Conservation (phyloP, 768 basidiomycete species). For the Suillus variegatus region DNA sequence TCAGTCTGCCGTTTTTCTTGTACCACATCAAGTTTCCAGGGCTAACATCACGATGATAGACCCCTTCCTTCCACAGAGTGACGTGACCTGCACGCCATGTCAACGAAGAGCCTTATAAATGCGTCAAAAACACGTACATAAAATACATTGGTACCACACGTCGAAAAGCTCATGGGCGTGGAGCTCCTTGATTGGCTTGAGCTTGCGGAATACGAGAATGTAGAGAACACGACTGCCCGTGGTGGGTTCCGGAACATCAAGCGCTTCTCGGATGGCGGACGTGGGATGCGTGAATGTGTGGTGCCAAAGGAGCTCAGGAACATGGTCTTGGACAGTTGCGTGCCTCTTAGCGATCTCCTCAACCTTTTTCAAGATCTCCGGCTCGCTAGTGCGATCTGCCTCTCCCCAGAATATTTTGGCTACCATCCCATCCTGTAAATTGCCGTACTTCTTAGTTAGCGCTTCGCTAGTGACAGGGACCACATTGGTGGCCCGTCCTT, state of each 20-base stretch:
- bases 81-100: neutral
- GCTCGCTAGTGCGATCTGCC: neutral
- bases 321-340: neutral
- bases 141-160: neutral
- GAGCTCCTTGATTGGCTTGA: neutral
- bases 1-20: neutral
- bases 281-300: neutral
- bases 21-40: neutral
- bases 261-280: neutral
- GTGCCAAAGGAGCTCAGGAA: neutral
- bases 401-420: neutral
- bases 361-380: neutral
- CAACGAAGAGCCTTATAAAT: neutral
- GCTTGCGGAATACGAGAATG: neutral
- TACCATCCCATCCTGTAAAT: neutral
- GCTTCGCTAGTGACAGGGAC: neutral
- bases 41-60: neutral
- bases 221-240: neutral
- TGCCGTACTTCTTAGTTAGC: neutral
- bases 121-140: neutral
- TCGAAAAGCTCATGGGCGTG: neutral
- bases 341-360: neutral
- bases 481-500: constrained; percentile 4
- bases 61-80: neutral
- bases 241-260: neutral